phyloP scores from a whole-genome alignment of 2,329 filamentous ascomycete species.

The Aureobasidium melanogenum region DNA sequence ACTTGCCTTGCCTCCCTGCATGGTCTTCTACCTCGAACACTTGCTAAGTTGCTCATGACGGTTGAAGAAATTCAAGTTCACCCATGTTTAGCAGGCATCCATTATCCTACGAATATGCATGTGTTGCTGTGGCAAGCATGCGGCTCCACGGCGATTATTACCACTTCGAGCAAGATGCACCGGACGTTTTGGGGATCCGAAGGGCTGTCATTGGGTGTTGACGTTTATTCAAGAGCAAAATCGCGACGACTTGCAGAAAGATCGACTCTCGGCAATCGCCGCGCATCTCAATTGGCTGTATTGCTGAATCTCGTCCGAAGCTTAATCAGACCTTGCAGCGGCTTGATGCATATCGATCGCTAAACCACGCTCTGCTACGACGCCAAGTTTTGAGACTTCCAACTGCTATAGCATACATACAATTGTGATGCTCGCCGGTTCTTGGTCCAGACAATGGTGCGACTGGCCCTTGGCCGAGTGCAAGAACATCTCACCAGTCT shows the following conservation, averaged over 20 bases:
- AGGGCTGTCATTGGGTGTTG: background rate
- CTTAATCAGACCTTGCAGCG: background rate
- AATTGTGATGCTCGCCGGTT: background rate
- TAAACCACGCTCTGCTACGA: background rate
- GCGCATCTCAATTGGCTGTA: background rate
- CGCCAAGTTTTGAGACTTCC: background rate
- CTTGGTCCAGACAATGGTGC: background rate
- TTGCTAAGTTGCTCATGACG: background rate
- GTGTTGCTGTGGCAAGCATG: slow-evolving; percentile 5
- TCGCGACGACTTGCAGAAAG: background rate
- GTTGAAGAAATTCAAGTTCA: background rate
- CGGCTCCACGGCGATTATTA: slow-evolving; percentile 2
- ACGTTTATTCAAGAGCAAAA: background rate
- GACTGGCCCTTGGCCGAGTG: background rate
- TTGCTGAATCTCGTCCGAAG: background rate
- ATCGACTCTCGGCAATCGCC: background rate
- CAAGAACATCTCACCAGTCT: background rate
- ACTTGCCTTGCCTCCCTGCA: background rate
- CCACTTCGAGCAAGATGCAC: background rate
- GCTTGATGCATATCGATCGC: background rate
- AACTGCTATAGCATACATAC: background rate
- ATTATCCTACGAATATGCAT: slow-evolving; percentile 4
- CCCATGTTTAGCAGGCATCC: background rate
- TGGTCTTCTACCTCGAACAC: background rate
- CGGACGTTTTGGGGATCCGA: background rate